Conservation (phyloP, 148 eudicot genomes). For the Hydrangea macrophylla region DNA sequence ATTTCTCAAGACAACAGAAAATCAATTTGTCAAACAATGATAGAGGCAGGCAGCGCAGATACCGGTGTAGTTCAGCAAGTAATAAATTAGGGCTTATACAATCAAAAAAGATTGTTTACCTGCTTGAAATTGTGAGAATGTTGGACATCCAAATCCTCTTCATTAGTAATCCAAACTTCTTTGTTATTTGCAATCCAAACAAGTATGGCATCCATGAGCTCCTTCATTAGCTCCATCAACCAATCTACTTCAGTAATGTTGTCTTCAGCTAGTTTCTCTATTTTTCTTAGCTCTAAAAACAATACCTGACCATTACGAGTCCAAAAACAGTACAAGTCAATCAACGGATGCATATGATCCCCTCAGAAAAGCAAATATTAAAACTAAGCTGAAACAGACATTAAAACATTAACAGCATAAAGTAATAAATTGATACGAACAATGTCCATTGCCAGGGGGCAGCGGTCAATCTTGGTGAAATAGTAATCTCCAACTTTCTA, state of each 20-base stretch:
- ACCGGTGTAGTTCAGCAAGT: neutral
- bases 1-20: neutral
- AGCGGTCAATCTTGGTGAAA: too few relatives aligned
- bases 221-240: constrained; percentile 28
- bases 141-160: constrained; percentile 22
- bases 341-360: neutral
- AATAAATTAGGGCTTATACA: neutral
- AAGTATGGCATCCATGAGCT: constrained; percentile 31
- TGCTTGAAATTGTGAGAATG: constrained; percentile 25
- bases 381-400: neutral
- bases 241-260: constrained; percentile 25
- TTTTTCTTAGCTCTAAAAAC: constrained; percentile 33
- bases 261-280: constrained; percentile 39
- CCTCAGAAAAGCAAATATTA: neutral
- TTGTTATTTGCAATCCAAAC: constrained; percentile 31
- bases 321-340: constrained; percentile 4
- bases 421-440: neutral
- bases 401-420: neutral
- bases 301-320: constrained; percentile 30
- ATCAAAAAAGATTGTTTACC: constrained; percentile 22
- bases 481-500: too few relatives aligned
- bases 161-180: constrained; percentile 16
- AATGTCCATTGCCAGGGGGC: too few relatives aligned
- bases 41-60: neutral
- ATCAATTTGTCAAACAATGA: neutral